Evolutionary conservation across 768 basidiomycete species (phyloP), one percentile per base, ranked within the genome.

Genomic region (Mrakia hoshinonis): DNA sequence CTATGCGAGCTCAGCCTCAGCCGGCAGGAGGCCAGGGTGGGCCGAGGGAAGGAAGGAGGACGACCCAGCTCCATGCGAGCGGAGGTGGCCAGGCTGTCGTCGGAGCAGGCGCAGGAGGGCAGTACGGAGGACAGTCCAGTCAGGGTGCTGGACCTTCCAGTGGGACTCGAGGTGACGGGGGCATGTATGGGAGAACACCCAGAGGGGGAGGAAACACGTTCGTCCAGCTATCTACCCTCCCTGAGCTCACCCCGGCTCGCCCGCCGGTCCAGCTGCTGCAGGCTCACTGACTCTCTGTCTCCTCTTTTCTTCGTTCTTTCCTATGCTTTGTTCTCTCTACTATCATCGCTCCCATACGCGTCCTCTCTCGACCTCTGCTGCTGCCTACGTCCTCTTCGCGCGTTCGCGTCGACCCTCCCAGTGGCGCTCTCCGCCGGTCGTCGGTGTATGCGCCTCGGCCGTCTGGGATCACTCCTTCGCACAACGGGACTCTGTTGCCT

Each of bases 181-280:
- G 61, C 83, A 83, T 79, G 31, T 79, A 78, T 74, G 89, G 89
- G 2, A 82, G 86, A 67, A 94, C 91, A 46, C 92, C 92, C 20
- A 80, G 48, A 72, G 73, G 52, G 49, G 66, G 66, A 52, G 58
- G 34, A 10, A 61, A 31, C 24, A 58, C 54, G 55, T 46, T 52
- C 38, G 67, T 58, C 34, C 22, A 47, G 22, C 36, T 24, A 46
- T 26, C 47, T 64, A 47, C 18, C 48, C 18, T 1, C 49, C 34
- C 18, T 6, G 18, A 31, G 38, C 43, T 47, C 63, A 49, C 64
- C 58, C 77, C 67, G 74, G 64, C 66, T 74, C 9, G 67, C 75
- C 0, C 24, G n/a, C n/a, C n/a, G n/a, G n/a, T n/a, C n/a, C n/a
- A n/a, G n/a, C n/a, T n/a, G n/a, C n/a, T n/a, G n/a, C n/a, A n/a